phyloP scores from a whole-genome alignment of 257 asterid species.

The Nicotiana otophora region DNA sequence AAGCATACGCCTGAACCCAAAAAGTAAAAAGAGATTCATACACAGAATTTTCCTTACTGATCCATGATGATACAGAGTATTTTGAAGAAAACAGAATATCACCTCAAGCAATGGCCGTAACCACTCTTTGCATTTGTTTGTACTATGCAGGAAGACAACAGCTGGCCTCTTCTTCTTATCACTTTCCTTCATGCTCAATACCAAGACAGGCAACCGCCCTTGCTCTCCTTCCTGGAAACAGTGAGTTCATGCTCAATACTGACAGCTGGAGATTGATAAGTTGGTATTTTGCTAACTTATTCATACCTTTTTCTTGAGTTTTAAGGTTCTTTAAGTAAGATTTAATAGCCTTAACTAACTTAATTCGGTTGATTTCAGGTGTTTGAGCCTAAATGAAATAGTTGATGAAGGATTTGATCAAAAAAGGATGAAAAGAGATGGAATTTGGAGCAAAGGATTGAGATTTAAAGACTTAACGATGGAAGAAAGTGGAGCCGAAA shows the following conservation, averaged over 20 bases:
- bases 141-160: conserved; percentile 80
- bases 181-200: conserved; percentile 56
- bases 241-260: neutral
- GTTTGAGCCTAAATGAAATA: no score
- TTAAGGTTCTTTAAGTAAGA: no score
- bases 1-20: conserved; percentile 77
- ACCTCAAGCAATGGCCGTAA: conserved; percentile 90
- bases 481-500: no score
- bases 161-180: conserved; percentile 57
- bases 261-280: neutral
- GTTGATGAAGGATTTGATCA: no score
- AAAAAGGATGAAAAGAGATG: no score
- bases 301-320: no score
- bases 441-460: no score
- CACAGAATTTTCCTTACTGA: neutral
- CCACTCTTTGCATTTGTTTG: conserved; percentile 93
- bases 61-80: neutral
- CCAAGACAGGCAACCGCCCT: conserved; percentile 79
- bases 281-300: no score
- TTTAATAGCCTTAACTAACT: no score
- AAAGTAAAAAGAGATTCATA: conserved; percentile 4
- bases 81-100: conserved; percentile 2
- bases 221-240: conserved; percentile 74
- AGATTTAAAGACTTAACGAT: no score
- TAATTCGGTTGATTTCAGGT: no score